Percentiles rank a stretch among this genome's conserved stretches.
These are phyloP conservation scores for Marasmius sp. DNA, from an alignment of 1,284 basidiomycete species.

Conservation along the genomic window DNA sequence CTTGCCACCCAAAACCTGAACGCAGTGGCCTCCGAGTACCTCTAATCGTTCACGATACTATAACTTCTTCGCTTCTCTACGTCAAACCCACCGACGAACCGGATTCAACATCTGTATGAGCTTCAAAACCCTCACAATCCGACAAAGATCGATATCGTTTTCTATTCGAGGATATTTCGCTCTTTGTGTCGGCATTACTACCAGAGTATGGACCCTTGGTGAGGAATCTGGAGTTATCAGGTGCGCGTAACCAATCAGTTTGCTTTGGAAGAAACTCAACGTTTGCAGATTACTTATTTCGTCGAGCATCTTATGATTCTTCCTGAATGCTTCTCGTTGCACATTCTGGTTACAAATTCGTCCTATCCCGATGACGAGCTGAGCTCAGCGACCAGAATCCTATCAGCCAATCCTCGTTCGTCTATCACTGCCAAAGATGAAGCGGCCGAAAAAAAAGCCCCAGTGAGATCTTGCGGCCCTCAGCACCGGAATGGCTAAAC, in stretches of 20 bases:
- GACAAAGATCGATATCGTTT: not conserved
- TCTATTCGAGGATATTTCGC: not conserved
- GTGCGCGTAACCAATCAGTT: not conserved
- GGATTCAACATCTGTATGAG: not conserved
- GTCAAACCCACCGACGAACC: not conserved
- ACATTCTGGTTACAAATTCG: not conserved
- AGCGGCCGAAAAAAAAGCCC: not conserved
- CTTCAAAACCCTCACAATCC: not conserved
- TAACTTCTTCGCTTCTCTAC: not conserved
- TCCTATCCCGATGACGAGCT: not conserved
- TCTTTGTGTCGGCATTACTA: not conserved
- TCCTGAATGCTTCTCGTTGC: not conserved
- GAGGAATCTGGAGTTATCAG: not conserved
- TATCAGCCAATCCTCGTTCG: not conserved
- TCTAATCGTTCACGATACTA: too few species aligned
- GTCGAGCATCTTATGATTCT: not conserved
- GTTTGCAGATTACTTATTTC: not conserved
- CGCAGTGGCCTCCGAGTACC: not conserved
- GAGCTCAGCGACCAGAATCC: not conserved
- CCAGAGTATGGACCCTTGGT: not conserved
- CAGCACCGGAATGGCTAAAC: slow-evolving; percentile 7
- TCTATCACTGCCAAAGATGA: not conserved
- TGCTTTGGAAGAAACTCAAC: not conserved
- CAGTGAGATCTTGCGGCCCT: not conserved
- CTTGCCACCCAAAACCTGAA: slow-evolving; percentile 6